phyloP scores from a whole-genome alignment of 2,329 filamentous ascomycete species.

The Colletotrichum abscissum region DNA sequence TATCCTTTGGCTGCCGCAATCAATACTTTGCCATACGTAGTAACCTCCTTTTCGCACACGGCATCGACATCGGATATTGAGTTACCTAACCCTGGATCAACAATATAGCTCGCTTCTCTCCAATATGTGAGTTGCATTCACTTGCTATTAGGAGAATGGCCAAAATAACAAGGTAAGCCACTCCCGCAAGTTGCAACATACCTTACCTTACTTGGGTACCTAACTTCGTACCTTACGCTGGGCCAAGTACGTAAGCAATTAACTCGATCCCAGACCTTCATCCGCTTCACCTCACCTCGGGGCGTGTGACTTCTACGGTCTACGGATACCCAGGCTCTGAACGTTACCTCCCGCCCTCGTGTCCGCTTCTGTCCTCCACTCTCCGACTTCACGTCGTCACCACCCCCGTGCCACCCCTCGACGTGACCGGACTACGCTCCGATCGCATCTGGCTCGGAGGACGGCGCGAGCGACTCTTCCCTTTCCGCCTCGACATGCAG shows the following conservation, averaged over 20 bases:
- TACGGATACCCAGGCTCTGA: not conserved
- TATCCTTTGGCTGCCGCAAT: not conserved
- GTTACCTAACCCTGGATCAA: conserved; percentile 15
- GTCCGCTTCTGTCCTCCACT: conserved; percentile 20
- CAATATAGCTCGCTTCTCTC: not conserved
- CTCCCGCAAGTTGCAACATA: not conserved
- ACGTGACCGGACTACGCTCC: conserved; percentile 31
- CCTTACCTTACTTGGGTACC: not conserved
- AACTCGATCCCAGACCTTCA: not conserved
- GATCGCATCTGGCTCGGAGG: conserved; percentile 34
- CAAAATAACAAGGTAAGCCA: not conserved
- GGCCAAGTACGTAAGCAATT: not conserved
- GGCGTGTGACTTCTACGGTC: not conserved
- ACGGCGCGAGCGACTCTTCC: conserved; percentile 23
- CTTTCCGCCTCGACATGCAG: conserved; percentile 26
- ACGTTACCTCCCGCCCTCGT: conserved; percentile 6
- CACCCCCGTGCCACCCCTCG: not conserved
- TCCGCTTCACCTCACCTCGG: not conserved
- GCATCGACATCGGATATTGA: conserved; percentile 12
- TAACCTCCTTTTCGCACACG: not conserved
- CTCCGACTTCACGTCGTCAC: conserved; percentile 6
- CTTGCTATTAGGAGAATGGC: not conserved
- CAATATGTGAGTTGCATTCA: not conserved
- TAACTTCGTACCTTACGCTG: not conserved
- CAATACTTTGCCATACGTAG: not conserved